A percentile compares a stretch with the other conserved stretches of the same genome.
These are phyloP conservation scores for Candida dubliniensis DNA, from an alignment of 1,139 yeast species.

Conservation along the genomic window DNA sequence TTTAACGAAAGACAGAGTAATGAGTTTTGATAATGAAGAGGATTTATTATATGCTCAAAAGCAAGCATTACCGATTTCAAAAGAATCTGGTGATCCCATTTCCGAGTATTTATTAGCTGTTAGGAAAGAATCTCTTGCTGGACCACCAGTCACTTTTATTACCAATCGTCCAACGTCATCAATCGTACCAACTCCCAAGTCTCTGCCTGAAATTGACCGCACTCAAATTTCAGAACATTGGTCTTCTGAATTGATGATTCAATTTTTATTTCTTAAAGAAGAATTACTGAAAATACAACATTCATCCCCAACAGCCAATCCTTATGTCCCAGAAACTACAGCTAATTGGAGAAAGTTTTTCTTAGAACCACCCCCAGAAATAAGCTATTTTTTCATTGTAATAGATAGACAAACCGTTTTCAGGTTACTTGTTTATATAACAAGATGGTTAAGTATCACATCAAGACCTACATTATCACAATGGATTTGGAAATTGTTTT, in stretches of 20 bases:
- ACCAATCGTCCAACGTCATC: background rate
- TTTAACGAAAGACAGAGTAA: background rate
- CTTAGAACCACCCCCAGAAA: constrained; percentile 31
- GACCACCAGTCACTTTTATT: constrained; percentile 15
- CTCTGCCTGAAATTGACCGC: background rate
- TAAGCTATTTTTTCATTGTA: constrained; percentile 19
- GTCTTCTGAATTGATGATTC: constrained; percentile 5
- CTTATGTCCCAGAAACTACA: constrained; percentile 27
- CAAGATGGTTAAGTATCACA: constrained; percentile 40
- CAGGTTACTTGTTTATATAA: constrained; percentile 35
- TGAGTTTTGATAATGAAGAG: constrained; percentile 2
- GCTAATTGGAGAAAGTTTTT: constrained; percentile 33
- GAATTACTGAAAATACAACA: constrained; percentile 1
- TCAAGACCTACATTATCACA: constrained; percentile 29
- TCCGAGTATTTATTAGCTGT: constrained; percentile 28
- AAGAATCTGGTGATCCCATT: constrained; percentile 21
- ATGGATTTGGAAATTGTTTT: constrained; percentile 40
- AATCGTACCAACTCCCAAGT: constrained; percentile 2
- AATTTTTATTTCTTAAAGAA: constrained; percentile 8
- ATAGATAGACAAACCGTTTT: constrained; percentile 36
- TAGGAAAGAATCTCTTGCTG: constrained; percentile 31
- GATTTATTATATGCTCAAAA: constrained; percentile 25
- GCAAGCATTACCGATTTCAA: constrained; percentile 24
- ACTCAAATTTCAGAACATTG: constrained; percentile 8
- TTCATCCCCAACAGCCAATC: background rate